Evolutionary conservation across 306 rosid species (phyloP).

Genomic region (Gynostemma pentaphyllum): DNA sequence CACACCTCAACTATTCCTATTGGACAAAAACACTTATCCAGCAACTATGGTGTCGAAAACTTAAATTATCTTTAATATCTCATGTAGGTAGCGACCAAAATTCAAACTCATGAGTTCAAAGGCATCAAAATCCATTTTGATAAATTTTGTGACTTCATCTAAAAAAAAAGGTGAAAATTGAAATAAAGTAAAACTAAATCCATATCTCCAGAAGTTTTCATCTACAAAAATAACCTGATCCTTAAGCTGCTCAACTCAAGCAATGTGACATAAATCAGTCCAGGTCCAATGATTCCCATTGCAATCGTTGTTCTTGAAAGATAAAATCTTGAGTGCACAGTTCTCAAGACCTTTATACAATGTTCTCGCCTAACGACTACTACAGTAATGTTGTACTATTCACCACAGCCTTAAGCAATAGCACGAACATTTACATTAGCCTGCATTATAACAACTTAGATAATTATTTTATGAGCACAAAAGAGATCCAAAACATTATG

Average conservation of each 20-base stretch:
- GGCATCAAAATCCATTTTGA: too few species aligned
- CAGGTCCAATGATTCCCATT: slow-evolving; percentile 95
- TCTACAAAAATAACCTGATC: slow-evolving; percentile 62
- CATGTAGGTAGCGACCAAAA: too few species aligned
- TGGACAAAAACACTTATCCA: too few species aligned
- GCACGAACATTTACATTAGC: slow-evolving; percentile 95
- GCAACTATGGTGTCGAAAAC: too few species aligned
- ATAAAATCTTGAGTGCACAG: slow-evolving; percentile 96
- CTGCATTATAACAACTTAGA: slow-evolving; percentile 39
- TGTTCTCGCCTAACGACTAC: slow-evolving; percentile 87
- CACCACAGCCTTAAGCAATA: slow-evolving; percentile 96
- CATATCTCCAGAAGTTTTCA: background rate
- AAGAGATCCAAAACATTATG: slow-evolving; percentile 8
- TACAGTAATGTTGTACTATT: slow-evolving; percentile 89
- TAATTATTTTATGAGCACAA: slow-evolving; percentile 7
- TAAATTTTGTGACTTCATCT: too few species aligned
- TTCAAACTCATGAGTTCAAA: too few species aligned
- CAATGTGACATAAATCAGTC: slow-evolving; percentile 82
- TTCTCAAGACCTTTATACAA: slow-evolving; percentile 83
- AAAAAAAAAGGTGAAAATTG: too few species aligned
- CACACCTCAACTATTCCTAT: too few species aligned
- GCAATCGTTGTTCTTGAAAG: slow-evolving; percentile 89
- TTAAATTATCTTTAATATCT: too few species aligned
- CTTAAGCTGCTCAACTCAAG: slow-evolving; percentile 92
- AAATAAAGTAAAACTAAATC: background rate